These are phyloP conservation scores for Pichia kudriavzevii DNA, from an alignment of 1,139 yeast species.

Conservation along the genomic window DNA sequence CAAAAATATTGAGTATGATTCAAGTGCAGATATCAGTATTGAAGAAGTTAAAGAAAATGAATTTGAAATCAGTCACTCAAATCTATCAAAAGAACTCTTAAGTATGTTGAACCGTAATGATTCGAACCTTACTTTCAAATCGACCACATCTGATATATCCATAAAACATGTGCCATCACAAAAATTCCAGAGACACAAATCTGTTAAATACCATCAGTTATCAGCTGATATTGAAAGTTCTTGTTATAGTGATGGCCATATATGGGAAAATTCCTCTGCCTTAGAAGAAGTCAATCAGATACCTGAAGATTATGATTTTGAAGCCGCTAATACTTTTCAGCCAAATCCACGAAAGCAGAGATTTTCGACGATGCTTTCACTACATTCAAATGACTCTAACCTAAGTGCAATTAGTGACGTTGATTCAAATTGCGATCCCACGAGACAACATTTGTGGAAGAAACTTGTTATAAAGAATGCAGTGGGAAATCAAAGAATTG, in stretches of 20 bases:
- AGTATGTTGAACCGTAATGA: slow-evolving; percentile 6
- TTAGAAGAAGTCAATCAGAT: slow-evolving; percentile 28
- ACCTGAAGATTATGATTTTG: slow-evolving; percentile 25
- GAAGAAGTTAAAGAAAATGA: slow-evolving; percentile 11
- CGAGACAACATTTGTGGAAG: slow-evolving; percentile 12
- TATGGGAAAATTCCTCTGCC: slow-evolving; percentile 6
- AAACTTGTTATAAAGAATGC: slow-evolving; percentile 3
- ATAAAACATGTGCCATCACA: slow-evolving; percentile 9
- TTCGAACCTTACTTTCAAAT: background rate
- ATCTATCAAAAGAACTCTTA: slow-evolving; percentile 1
- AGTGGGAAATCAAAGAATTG: background rate
- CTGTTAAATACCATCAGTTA: slow-evolving; percentile 12
- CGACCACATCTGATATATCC: slow-evolving; percentile 1
- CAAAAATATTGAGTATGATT: background rate
- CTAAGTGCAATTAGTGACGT: background rate
- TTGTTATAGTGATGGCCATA: background rate
- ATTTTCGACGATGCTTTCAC: slow-evolving; percentile 3
- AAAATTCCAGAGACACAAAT: slow-evolving; percentile 3
- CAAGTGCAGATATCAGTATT: slow-evolving; percentile 5
- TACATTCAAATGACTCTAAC: background rate
- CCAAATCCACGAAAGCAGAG: background rate
- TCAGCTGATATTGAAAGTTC: slow-evolving; percentile 8
- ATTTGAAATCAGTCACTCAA: background rate
- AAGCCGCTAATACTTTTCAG: slow-evolving; percentile 10
- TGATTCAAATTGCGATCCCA: background rate